These are phyloP conservation scores for Boletellus ananas DNA, from an alignment of 768 basidiomycete genomes.

Conservation along the genomic window DNA sequence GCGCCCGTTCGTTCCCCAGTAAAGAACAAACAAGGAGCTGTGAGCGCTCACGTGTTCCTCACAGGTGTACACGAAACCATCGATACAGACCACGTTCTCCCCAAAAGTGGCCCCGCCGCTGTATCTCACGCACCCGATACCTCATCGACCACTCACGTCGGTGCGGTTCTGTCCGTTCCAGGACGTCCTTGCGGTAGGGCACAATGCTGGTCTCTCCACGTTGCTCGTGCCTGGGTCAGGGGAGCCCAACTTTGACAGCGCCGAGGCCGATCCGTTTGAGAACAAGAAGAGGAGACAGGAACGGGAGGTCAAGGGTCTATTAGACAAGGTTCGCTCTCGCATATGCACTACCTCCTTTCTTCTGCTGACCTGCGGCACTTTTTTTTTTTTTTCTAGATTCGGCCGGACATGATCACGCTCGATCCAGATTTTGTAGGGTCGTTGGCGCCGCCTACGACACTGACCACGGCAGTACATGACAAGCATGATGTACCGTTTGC, in stretches of 20 bases:
- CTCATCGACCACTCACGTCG: constrained; percentile 70
- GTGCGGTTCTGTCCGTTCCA: constrained; percentile 87
- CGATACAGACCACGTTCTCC: constrained; percentile 54
- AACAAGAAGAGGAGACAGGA: constrained; percentile 76
- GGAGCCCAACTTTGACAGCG: constrained; percentile 91
- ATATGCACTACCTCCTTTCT: not conserved
- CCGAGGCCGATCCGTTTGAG: constrained; percentile 95
- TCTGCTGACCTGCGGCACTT: not conserved
- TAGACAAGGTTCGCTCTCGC: constrained; percentile 68
- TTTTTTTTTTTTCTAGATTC: constrained; percentile 49
- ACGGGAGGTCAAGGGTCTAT: constrained; percentile 81
- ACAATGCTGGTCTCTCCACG: constrained; percentile 72
- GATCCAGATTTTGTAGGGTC: constrained; percentile 75
- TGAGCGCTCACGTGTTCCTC: not conserved
- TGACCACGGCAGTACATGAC: constrained; percentile 49
- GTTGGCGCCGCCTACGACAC: constrained; percentile 56
- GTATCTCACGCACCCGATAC: constrained; percentile 85
- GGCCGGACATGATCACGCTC: constrained; percentile 87
- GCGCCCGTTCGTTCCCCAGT: constrained; percentile 18
- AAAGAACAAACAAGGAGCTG: not conserved
- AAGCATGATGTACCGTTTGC: constrained; percentile 56
- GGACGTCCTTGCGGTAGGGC: constrained; percentile 79
- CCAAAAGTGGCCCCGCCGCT: constrained; percentile 63
- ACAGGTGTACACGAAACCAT: constrained; percentile 70
- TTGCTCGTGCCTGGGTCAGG: constrained; percentile 90